Evolutionary conservation across 2,329 filamentous ascomycete species (phyloP).

Genomic region (Xylariaceae sp.): DNA sequence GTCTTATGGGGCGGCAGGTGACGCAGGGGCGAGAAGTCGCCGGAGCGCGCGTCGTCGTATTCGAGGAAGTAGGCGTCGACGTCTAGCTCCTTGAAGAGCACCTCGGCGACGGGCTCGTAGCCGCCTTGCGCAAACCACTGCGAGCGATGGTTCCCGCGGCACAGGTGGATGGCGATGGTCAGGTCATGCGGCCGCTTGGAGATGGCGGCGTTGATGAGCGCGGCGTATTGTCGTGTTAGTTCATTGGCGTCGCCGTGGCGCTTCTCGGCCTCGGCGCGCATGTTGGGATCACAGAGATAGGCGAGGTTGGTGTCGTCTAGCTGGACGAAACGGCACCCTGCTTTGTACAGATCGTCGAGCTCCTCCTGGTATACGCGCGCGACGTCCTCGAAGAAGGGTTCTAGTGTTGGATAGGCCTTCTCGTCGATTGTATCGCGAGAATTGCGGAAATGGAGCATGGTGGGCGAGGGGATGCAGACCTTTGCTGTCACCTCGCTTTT

Average conservation of each 20-base stretch:
- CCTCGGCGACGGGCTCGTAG: slow-evolving; percentile 53
- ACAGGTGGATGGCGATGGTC: slow-evolving; percentile 52
- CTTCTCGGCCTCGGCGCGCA: slow-evolving; percentile 47
- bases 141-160: slow-evolving; percentile 51
- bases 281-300: slow-evolving; percentile 52
- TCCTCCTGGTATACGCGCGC: slow-evolving; percentile 51
- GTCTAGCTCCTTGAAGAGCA: slow-evolving; percentile 51
- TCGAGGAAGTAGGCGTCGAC: slow-evolving; percentile 56
- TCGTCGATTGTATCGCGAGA: slow-evolving; percentile 47
- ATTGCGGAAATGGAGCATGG: slow-evolving; percentile 57
- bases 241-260: slow-evolving; percentile 45
- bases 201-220: slow-evolving; percentile 50
- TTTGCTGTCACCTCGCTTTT: slow-evolving; percentile 41
- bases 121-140: slow-evolving; percentile 54
- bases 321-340: slow-evolving; percentile 52
- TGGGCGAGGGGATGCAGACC: slow-evolving; percentile 52
- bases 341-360: slow-evolving; percentile 44
- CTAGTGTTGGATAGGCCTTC: slow-evolving; percentile 48
- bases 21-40: slow-evolving; percentile 51
- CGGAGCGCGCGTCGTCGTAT: slow-evolving; percentile 51
- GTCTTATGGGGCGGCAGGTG: slow-evolving; percentile 49
- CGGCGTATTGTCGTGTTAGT: slow-evolving; percentile 47
- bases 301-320: slow-evolving; percentile 56
- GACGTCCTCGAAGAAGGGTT: slow-evolving; percentile 51
- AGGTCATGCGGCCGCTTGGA: slow-evolving; percentile 47